These are phyloP conservation scores for Trichosanthes cucumerina DNA, from an alignment of 306 rosid species.

Conservation along the genomic window DNA sequence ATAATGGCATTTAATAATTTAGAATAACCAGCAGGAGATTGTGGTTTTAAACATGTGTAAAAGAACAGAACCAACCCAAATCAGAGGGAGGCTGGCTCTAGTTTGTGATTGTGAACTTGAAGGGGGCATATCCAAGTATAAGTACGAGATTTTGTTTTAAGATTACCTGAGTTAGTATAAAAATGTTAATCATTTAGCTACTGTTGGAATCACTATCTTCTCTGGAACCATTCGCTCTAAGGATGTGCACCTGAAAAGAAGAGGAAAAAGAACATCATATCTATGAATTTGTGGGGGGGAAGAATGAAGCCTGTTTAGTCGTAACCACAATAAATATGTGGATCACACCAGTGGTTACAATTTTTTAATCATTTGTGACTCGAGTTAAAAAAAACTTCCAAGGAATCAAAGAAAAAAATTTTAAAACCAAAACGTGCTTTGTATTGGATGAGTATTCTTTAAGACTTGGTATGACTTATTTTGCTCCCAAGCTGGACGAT, in stretches of 20 bases:
- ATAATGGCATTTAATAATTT: neutral
- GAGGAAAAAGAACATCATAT: neutral
- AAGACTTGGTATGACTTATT: neutral
- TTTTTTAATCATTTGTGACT: neutral
- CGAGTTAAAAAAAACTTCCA: neutral
- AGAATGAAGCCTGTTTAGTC: neutral
- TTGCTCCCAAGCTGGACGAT: neutral
- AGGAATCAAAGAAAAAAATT: neutral
- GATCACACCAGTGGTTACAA: neutral
- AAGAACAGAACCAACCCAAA: neutral
- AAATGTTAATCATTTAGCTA: neutral
- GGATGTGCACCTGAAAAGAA: constrained; percentile 41
- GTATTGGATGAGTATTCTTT: neutral
- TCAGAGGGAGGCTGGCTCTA: neutral
- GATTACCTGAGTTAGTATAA: neutral
- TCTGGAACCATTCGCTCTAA: constrained; percentile 35
- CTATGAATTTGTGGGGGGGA: neutral
- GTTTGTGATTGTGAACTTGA: neutral
- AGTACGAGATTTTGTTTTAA: neutral
- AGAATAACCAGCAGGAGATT: neutral
- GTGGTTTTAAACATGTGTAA: neutral
- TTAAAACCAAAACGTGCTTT: neutral
- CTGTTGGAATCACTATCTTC: constrained; percentile 8
- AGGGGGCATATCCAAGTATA: neutral
- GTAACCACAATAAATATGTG: neutral